Evolutionary conservation across 208 protist genomes (phyloP).

Genomic region (Jaenimonas drosophilae): DNA sequence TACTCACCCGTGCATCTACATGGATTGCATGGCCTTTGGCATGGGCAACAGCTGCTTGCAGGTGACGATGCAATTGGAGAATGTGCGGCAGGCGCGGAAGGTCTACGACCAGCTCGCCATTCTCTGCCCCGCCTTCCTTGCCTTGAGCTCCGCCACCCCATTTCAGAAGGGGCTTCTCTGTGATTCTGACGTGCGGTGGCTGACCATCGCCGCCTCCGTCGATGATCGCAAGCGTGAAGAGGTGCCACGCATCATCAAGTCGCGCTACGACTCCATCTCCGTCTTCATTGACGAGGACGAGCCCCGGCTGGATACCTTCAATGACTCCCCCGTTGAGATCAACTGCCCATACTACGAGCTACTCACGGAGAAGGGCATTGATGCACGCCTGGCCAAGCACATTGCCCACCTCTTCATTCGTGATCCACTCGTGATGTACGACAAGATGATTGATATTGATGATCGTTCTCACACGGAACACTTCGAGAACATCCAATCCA

Average conservation of each 20-base stretch:
- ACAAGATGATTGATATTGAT: slow-evolving; percentile 91
- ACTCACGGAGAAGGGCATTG: slow-evolving; percentile 83
- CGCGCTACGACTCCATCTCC: slow-evolving; percentile 94
- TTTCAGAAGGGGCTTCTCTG: slow-evolving; percentile 95
- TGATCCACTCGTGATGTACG: slow-evolving; percentile 97
- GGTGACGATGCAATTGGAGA: slow-evolving; percentile 93
- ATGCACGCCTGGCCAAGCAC: slow-evolving; percentile 91
- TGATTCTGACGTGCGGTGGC: slow-evolving; percentile 95
- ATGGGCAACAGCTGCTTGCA: slow-evolving; percentile 99
- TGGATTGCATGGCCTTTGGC: slow-evolving; percentile 99
- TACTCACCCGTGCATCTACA: slow-evolving; percentile 93
- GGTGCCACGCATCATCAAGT: slow-evolving; percentile 91
- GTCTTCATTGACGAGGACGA: slow-evolving; percentile 79
- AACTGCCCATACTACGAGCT: slow-evolving; percentile 73
- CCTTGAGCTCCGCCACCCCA: slow-evolving; percentile 93
- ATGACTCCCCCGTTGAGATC: slow-evolving; percentile 77
- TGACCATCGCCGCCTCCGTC: slow-evolving; percentile 93
- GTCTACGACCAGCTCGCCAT: slow-evolving; percentile 97
- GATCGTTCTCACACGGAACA: slow-evolving; percentile 92
- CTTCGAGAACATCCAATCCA: slow-evolving; percentile 98
- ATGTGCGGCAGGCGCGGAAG: slow-evolving; percentile 89
- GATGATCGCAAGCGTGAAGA: slow-evolving; percentile 94
- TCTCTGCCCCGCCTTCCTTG: slow-evolving; percentile 93
- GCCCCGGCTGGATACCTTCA: slow-evolving; percentile 74
- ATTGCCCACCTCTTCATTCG: slow-evolving; percentile 97